Conservation (phyloP, 2,329 filamentous ascomycete genomes). For the Teratosphaeriaceae sp. region DNA sequence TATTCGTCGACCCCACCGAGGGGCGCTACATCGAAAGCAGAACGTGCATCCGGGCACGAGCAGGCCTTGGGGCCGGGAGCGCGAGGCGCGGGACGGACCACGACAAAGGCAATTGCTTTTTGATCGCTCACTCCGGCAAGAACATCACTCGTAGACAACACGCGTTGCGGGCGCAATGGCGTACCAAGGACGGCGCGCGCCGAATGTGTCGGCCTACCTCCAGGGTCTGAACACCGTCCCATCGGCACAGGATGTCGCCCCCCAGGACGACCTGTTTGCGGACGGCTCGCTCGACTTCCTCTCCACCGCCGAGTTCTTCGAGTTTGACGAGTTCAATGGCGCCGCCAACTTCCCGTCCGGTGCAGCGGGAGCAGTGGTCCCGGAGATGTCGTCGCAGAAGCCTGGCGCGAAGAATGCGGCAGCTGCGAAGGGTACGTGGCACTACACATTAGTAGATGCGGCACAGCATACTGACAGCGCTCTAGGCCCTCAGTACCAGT, state of each 20-base stretch:
- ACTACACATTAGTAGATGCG: not conserved
- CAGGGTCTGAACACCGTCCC: conserved; percentile 72
- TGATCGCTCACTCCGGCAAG: no score
- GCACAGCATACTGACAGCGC: not conserved
- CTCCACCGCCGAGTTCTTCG: conserved; percentile 54
- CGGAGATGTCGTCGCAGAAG: conserved; percentile 3
- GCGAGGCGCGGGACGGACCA: no score
- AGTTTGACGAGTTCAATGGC: conserved; percentile 46
- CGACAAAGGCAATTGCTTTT: no score
- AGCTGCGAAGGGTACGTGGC: conserved; percentile 11
- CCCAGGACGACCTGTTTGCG: conserved; percentile 54
- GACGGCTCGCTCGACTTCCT: conserved; percentile 48
- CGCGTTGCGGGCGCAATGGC: not conserved
- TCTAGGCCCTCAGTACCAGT: conserved; percentile 36
- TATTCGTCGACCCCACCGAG: no score
- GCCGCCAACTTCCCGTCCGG: conserved; percentile 1
- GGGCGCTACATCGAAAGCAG: no score
- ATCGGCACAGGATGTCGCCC: conserved; percentile 54
- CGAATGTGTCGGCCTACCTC: conserved; percentile 86
- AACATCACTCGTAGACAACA: no score
- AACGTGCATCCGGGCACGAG: no score
- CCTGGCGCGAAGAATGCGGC: conserved; percentile 2
- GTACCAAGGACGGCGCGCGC: conserved; percentile 66
- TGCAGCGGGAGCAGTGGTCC: conserved; percentile 5
- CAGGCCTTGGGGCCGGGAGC: no score